Conservation (phyloP, 306 rosid genomes). For the Begonia masoniana region DNA sequence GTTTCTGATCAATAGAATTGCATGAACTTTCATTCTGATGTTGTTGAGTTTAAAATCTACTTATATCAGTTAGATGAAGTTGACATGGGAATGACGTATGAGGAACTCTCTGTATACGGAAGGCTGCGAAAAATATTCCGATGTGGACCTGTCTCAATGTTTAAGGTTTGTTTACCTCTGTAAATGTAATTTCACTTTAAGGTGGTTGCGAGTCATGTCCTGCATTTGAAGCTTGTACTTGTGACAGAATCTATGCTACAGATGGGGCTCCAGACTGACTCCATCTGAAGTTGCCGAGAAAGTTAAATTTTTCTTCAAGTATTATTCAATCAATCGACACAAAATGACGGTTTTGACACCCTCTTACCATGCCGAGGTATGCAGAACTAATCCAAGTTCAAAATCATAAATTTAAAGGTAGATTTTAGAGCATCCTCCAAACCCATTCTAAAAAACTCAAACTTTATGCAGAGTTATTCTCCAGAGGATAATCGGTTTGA, state of each 20-base stretch:
- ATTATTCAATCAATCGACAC: constrained; percentile 87
- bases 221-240: constrained; percentile 1
- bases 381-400: not conserved
- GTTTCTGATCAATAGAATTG: too few species aligned
- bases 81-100: constrained; percentile 97
- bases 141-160: constrained; percentile 92
- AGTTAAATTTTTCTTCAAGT: constrained; percentile 89
- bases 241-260: constrained; percentile 71
- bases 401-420: not conserved
- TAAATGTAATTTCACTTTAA: too few species aligned
- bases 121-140: constrained; percentile 78
- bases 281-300: constrained; percentile 88
- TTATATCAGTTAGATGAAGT: constrained; percentile 72
- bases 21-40: too few species aligned
- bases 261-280: constrained; percentile 71
- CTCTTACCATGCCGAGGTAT: constrained; percentile 93
- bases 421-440: too few species aligned
- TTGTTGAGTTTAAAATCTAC: not conserved
- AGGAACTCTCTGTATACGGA: constrained; percentile 88
- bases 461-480: constrained; percentile 66
- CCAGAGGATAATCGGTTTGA: constrained; percentile 90
- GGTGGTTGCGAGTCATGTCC: too few species aligned
- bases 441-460: too few species aligned
- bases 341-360: constrained; percentile 89
- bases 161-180: constrained; percentile 36